phyloP scores from a whole-genome alignment of 108 stramenopile species.

The Stephanodiscus minutulus region DNA sequence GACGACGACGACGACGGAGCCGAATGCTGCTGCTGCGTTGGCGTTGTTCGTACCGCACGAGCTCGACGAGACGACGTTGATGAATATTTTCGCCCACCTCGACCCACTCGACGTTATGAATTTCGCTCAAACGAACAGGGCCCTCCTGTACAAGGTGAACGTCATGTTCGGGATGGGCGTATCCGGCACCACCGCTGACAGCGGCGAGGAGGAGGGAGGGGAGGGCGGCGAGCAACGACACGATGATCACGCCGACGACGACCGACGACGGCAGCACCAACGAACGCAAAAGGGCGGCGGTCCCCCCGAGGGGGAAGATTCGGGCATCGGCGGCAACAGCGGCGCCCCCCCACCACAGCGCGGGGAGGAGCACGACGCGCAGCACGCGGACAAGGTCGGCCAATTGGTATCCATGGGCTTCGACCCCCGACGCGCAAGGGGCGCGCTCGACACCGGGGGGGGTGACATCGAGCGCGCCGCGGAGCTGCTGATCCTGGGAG shows the following conservation, averaged over 20 bases:
- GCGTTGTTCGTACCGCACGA: constrained; percentile 15
- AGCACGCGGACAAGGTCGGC: neutral
- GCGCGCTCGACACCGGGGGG: neutral
- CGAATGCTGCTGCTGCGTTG: too few relatives aligned
- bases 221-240: too few relatives aligned
- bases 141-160: constrained; percentile 74
- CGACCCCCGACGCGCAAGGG: neutral
- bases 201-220: neutral
- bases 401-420: neutral
- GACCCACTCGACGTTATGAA: constrained; percentile 80
- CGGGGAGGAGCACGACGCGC: neutral
- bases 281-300: neutral
- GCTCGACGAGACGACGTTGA: constrained; percentile 60
- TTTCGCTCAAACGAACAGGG: constrained; percentile 73
- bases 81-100: constrained; percentile 70
- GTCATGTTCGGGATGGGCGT: constrained; percentile 68
- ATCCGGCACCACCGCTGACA: constrained; percentile 8
- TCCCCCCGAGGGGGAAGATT: neutral
- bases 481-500: neutral
- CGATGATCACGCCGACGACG: neutral
- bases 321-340: neutral
- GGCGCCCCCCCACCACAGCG: too few relatives aligned
- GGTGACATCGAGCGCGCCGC: neutral
- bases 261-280: neutral
- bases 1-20: neutral